Evolutionary conservation across 306 rosid genomes (phyloP).

Genomic region (Pyrus betulifolia): DNA sequence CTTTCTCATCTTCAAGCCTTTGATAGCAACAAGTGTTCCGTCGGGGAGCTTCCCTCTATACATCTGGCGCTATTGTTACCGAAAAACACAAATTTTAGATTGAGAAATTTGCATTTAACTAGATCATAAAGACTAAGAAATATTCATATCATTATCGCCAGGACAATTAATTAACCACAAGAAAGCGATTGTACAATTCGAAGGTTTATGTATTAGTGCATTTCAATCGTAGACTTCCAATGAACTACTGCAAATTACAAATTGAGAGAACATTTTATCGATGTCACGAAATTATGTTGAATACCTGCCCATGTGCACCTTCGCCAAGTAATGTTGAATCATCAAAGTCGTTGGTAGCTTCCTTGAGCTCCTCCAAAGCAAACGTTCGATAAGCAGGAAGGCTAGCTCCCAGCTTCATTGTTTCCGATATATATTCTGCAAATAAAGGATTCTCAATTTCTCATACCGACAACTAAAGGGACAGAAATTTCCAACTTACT

Average conservation of each 20-base stretch:
- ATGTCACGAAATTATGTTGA: neutral
- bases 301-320: constrained; percentile 64
- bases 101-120: neutral
- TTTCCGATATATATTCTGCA: constrained; percentile 78
- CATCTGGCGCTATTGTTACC: constrained; percentile 33
- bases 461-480: neutral
- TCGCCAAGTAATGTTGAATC: constrained; percentile 54
- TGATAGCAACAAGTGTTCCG: constrained; percentile 60
- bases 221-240: neutral
- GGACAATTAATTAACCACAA: neutral
- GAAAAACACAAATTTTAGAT: neutral
- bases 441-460: neutral
- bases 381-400: constrained; percentile 84
- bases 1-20: constrained; percentile 59
- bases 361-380: constrained; percentile 77
- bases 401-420: constrained; percentile 85
- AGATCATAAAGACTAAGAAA: neutral
- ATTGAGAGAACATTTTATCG: neutral
- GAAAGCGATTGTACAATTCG: neutral
- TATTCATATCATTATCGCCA: neutral
- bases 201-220: neutral
- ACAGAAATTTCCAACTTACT: constrained; percentile 49
- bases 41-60: constrained; percentile 73
- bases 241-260: neutral
- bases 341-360: constrained; percentile 78